phyloP scores from a whole-genome alignment of 2,329 filamentous ascomycete species.

The Polychaeton citri region DNA sequence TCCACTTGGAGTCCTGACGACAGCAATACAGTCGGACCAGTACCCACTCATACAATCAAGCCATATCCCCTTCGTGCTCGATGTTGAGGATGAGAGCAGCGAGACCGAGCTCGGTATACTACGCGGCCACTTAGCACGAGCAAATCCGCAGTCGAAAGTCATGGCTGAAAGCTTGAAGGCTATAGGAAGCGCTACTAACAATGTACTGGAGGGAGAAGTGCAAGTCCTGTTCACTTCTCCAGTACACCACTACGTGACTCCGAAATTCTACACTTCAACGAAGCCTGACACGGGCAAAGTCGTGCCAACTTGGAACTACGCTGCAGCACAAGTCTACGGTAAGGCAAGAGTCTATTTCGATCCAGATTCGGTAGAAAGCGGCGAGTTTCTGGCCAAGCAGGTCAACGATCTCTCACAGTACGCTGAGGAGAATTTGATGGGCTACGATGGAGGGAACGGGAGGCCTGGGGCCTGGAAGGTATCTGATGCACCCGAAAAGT shows the following conservation, averaged over 20 bases:
- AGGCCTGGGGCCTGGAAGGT: slow-evolving; percentile 42
- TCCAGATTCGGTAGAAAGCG: slow-evolving; percentile 31
- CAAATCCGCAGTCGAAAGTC: slow-evolving; percentile 51
- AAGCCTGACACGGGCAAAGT: slow-evolving; percentile 53
- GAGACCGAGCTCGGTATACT: slow-evolving; percentile 34
- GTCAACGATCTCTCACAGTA: slow-evolving; percentile 39
- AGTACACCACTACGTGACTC: slow-evolving; percentile 51
- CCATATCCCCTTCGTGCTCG: slow-evolving; percentile 49
- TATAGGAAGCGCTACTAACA: slow-evolving; percentile 13
- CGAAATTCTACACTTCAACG: slow-evolving; percentile 54
- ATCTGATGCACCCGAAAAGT: slow-evolving; percentile 41
- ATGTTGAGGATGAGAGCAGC: slow-evolving; percentile 30
- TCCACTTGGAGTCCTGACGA: slow-evolving; percentile 50
- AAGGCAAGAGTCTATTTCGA: slow-evolving; percentile 42
- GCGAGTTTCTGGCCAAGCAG: slow-evolving; percentile 37
- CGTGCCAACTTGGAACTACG: slow-evolving; percentile 59
- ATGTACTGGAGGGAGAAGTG: slow-evolving; percentile 38
- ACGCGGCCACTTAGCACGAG: slow-evolving; percentile 48
- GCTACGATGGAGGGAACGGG: too few relatives aligned
- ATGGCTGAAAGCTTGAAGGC: slow-evolving; percentile 33
- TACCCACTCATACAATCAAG: slow-evolving; percentile 43
- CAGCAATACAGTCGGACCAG: slow-evolving; percentile 39
- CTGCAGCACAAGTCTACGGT: slow-evolving; percentile 52
- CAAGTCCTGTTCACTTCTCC: slow-evolving; percentile 48
- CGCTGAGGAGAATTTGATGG: slow-evolving; percentile 44